Conservation (phyloP, 2,329 filamentous ascomycete species). For the Lachnellula cervina region DNA sequence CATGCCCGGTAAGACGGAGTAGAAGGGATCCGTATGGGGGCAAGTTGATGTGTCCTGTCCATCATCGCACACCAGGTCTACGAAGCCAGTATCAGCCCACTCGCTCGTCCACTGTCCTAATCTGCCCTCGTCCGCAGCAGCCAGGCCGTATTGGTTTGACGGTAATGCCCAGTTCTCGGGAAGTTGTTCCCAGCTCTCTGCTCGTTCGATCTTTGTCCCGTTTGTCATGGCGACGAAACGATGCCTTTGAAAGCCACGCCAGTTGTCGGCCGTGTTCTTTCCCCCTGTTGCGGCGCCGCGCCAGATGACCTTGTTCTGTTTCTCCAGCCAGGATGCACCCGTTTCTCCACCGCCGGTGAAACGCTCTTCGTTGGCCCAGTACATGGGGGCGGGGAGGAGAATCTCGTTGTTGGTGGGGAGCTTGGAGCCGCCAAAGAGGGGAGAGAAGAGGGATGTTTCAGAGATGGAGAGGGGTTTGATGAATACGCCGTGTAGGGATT, state of each 20-base stretch:
- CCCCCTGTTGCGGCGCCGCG: slow-evolving; percentile 60
- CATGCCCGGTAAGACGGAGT: slow-evolving; percentile 43
- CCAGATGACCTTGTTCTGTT: slow-evolving; percentile 53
- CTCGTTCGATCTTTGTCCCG: slow-evolving; percentile 34
- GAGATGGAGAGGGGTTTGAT: slow-evolving; percentile 45
- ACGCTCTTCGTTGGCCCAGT: slow-evolving; percentile 51
- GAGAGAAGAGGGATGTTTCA: slow-evolving; percentile 49
- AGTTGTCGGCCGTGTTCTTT: slow-evolving; percentile 41
- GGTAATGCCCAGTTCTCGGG: slow-evolving; percentile 53
- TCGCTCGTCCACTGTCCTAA: slow-evolving; percentile 31
- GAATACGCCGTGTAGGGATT: slow-evolving; percentile 51
- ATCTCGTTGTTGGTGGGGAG: slow-evolving; percentile 59
- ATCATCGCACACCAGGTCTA: slow-evolving; percentile 41
- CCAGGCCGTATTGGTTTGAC: slow-evolving; percentile 41
- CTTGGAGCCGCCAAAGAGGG: slow-evolving; percentile 57
- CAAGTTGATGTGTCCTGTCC: slow-evolving; percentile 32
- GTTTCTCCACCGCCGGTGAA: slow-evolving; percentile 52
- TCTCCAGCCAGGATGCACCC: slow-evolving; percentile 52
- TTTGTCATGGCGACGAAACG: slow-evolving; percentile 51
- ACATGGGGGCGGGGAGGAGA: slow-evolving; percentile 58
- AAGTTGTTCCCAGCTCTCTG: slow-evolving; percentile 26
- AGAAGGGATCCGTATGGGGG: slow-evolving; percentile 36
- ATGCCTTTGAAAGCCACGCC: slow-evolving; percentile 51
- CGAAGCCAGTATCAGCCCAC: slow-evolving; percentile 33
- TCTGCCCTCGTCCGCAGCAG: slow-evolving; percentile 39